Evolutionary conservation across 1,284 basidiomycete species (phyloP).

Genomic region (Rhodotorula sp.): DNA sequence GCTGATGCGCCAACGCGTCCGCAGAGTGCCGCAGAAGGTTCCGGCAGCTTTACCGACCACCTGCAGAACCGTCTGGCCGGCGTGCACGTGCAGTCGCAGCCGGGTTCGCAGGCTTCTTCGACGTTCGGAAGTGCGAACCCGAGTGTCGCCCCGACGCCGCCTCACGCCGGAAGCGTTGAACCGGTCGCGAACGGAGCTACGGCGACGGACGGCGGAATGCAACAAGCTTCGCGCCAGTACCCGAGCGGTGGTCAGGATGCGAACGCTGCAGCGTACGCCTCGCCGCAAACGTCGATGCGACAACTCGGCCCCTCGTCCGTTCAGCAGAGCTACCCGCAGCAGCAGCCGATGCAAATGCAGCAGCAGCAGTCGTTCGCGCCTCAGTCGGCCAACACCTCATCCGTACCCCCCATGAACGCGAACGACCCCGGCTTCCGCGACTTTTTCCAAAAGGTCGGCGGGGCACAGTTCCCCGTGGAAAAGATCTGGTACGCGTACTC

Average conservation of each 20-base stretch:
- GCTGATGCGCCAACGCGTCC: neutral
- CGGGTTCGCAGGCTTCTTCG: conserved; percentile 23
- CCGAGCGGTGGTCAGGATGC: neutral
- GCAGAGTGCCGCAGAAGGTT: conserved; percentile 16
- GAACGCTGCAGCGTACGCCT: neutral
- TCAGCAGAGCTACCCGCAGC: conserved; percentile 2
- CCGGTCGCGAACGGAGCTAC: neutral
- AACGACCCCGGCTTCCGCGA: conserved; percentile 24
- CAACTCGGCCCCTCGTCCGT: neutral
- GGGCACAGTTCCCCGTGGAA: conserved; percentile 13
- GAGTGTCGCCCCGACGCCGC: conserved; percentile 23
- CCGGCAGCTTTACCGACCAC: conserved; percentile 24
- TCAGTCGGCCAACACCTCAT: too few species aligned
- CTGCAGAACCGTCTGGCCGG: conserved; percentile 28
- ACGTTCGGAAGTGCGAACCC: conserved; percentile 16
- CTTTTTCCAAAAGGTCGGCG: conserved; percentile 22
- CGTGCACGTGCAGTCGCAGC: conserved; percentile 35
- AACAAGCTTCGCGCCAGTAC: neutral
- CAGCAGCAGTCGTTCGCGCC: neutral
- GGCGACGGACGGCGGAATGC: neutral
- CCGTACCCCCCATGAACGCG: neutral
- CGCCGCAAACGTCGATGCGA: neutral
- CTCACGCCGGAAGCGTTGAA: conserved; percentile 8
- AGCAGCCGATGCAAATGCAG: neutral
- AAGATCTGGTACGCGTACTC: conserved; percentile 19